Conservation (phyloP, 352 stramenopile species). For the Lagenidium sp. region DNA sequence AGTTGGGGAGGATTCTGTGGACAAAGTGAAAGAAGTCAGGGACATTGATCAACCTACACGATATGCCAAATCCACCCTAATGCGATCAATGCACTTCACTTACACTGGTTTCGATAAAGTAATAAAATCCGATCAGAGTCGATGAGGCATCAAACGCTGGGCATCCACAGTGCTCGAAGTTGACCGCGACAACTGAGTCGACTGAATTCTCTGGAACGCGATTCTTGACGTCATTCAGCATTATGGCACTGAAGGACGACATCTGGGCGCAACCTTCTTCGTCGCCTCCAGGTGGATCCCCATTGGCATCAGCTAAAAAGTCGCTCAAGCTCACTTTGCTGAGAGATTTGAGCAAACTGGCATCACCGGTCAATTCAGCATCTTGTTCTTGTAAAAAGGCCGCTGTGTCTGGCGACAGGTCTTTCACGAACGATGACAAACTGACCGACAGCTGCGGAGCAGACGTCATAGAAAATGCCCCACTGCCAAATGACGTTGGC, state of each 20-base stretch:
- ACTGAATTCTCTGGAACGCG: slow-evolving; percentile 18
- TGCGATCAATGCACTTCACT: neutral
- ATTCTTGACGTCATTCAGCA: slow-evolving; percentile 22
- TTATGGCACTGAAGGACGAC: slow-evolving; percentile 17
- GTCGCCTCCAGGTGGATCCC: neutral
- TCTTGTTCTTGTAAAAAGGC: slow-evolving; percentile 55
- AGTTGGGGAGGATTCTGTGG: slow-evolving; percentile 22
- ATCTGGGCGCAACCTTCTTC: slow-evolving; percentile 3
- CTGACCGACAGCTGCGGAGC: slow-evolving; percentile 22
- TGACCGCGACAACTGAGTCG: slow-evolving; percentile 25
- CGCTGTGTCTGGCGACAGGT: slow-evolving; percentile 28
- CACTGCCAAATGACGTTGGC: too few relatives aligned
- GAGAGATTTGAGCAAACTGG: slow-evolving; percentile 42
- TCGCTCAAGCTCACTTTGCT: slow-evolving; percentile 48
- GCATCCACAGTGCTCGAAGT: slow-evolving; percentile 55
- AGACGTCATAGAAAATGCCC: too few relatives aligned
- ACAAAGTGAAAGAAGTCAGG: neutral
- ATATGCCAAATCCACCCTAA: slow-evolving; percentile 1
- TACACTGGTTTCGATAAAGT: slow-evolving; percentile 25
- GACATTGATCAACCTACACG: too few relatives aligned
- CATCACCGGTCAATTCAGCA: slow-evolving; percentile 39
- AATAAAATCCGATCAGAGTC: slow-evolving; percentile 50
- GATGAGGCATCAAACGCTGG: slow-evolving; percentile 42
- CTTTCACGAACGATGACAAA: slow-evolving; percentile 46
- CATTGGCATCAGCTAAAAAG: slow-evolving; percentile 13